These are phyloP conservation scores for Mycena galopus DNA, from an alignment of 768 basidiomycete species.

Conservation along the genomic window DNA sequence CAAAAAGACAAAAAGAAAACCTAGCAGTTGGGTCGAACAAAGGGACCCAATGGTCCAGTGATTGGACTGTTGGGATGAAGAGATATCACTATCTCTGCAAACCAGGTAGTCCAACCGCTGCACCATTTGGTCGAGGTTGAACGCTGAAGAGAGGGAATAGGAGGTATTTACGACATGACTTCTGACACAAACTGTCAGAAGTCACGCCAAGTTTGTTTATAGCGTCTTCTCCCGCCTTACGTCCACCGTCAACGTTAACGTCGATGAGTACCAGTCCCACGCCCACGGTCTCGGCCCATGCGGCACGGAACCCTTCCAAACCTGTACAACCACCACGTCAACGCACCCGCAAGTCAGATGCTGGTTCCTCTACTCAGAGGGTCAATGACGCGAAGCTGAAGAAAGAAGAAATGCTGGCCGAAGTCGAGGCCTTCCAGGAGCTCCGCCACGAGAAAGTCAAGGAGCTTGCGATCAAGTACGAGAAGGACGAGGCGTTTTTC, in stretches of 20 bases:
- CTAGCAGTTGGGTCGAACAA: not conserved
- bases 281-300: not conserved
- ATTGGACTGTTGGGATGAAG: not conserved
- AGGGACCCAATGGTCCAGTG: not conserved
- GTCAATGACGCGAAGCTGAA: not conserved
- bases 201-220: slow-evolving; percentile 1
- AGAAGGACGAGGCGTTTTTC: not conserved
- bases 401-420: not conserved
- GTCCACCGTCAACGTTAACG: not conserved
- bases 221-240: not conserved
- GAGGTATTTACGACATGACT: not conserved
- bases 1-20: too few relatives aligned
- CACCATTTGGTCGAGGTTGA: not conserved
- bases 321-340: not conserved
- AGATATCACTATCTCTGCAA: not conserved
- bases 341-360: not conserved
- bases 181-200: slow-evolving; percentile 1
- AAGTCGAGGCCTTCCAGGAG: not conserved
- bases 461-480: not conserved
- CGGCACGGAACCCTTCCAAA: not conserved
- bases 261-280: not conserved
- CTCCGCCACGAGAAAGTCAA: not conserved
- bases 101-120: not conserved
- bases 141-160: too few relatives aligned
- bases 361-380: too few relatives aligned